These are phyloP conservation scores for Irpex sp. DNA, from an alignment of 1,284 basidiomycete genomes.

Conservation along the genomic window DNA sequence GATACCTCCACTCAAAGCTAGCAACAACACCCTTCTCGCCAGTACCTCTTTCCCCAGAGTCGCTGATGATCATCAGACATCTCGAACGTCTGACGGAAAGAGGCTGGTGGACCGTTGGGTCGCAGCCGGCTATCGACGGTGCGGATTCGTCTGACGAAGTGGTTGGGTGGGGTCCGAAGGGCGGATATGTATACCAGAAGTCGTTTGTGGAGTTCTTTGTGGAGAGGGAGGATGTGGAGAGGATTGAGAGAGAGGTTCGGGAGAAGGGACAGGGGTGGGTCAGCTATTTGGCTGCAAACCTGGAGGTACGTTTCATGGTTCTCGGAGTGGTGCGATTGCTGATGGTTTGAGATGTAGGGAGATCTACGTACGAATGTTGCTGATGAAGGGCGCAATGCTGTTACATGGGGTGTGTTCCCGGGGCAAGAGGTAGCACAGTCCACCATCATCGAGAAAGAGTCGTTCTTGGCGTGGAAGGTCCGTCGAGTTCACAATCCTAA, in stretches of 20 bases:
- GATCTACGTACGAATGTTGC: constrained; percentile 80
- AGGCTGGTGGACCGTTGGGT: constrained; percentile 95
- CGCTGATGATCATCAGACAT: constrained; percentile 73
- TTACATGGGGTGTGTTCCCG: constrained; percentile 99
- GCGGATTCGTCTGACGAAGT: constrained; percentile 66
- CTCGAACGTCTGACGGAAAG: constrained; percentile 71
- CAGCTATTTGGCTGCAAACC: constrained; percentile 84
- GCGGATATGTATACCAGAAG: constrained; percentile 96
- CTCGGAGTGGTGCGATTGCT: neutral
- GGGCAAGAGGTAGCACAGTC: constrained; percentile 95
- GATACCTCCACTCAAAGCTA: constrained; percentile 69
- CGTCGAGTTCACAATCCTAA: constrained; percentile 11
- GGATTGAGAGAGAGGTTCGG: constrained; percentile 55
- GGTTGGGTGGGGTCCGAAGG: constrained; percentile 90
- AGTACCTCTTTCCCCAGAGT: constrained; percentile 81
- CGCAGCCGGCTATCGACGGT: constrained; percentile 91
- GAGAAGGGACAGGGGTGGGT: constrained; percentile 59
- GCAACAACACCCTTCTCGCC: constrained; percentile 88
- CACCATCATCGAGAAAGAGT: constrained; percentile 93
- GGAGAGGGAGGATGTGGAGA: constrained; percentile 54
- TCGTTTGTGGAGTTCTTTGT: constrained; percentile 97
- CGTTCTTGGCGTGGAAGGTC: constrained; percentile 92
- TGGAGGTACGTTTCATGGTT: constrained; percentile 44
- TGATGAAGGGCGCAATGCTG: constrained; percentile 83
- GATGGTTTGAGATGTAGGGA: constrained; percentile 45